Evolutionary conservation across 495 filamentous ascomycete genomes (phyloP).

Genomic region (Penicillium mononematosum): DNA sequence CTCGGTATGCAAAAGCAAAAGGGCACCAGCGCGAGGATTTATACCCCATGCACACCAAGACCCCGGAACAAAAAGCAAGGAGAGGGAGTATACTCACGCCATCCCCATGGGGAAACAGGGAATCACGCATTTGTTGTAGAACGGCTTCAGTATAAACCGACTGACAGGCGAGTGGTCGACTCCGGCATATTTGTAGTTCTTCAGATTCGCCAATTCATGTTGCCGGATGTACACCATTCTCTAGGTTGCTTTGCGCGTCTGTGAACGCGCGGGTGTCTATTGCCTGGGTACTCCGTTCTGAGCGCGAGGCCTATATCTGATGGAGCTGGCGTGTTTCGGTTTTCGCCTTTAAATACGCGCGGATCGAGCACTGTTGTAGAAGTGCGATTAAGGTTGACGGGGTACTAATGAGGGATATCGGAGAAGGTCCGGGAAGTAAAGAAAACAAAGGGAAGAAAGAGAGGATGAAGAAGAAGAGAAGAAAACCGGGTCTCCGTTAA

Average conservation of each 20-base stretch:
- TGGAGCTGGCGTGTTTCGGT: background rate
- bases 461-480: background rate
- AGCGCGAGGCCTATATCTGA: conserved; percentile 2
- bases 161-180: conserved; percentile 89
- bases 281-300: background rate
- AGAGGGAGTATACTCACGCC: conserved; percentile 61
- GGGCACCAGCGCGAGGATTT: background rate
- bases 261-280: conserved; percentile 5
- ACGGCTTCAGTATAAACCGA: conserved; percentile 90
- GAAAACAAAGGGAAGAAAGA: background rate
- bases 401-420: background rate
- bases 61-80: background rate
- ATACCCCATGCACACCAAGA: background rate
- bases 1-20: background rate
- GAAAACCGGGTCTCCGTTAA: conserved; percentile 4
- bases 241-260: conserved; percentile 6
- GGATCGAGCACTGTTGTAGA: background rate
- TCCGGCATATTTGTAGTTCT: conserved; percentile 86
- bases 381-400: background rate
- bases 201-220: conserved; percentile 80
- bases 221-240: conserved; percentile 88
- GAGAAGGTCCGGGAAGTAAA: background rate
- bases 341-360: background rate
- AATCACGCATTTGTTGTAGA: conserved; percentile 94
- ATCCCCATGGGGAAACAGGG: conserved; percentile 91